These are phyloP conservation scores for Vigna mungo DNA, from an alignment of 306 rosid species.

Conservation along the genomic window DNA sequence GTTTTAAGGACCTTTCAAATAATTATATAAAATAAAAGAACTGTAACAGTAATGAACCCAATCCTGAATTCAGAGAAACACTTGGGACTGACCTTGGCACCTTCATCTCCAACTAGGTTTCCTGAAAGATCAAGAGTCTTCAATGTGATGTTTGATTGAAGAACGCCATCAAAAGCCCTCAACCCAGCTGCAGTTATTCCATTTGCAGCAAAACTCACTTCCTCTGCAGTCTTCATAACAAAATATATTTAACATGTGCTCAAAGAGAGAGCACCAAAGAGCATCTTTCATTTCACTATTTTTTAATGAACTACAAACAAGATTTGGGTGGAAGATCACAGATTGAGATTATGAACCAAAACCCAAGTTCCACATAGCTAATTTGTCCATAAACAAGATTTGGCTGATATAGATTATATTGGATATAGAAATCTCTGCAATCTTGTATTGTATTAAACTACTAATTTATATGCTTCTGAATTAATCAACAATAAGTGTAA, in stretches of 20 bases:
- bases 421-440: conserved; percentile 7
- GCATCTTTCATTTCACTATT: conserved; percentile 14
- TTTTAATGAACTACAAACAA: neutral
- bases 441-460: conserved; percentile 8
- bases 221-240: conserved; percentile 77
- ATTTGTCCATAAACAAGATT: conserved; percentile 30
- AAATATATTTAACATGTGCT: conserved; percentile 32
- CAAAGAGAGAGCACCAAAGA: conserved; percentile 29
- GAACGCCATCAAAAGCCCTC: conserved; percentile 95
- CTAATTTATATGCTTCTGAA: neutral
- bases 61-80: conserved; percentile 29
- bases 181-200: conserved; percentile 94
- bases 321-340: neutral
- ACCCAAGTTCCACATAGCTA: conserved; percentile 22
- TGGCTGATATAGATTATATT: neutral
- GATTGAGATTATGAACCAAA: neutral
- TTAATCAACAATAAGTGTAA: conserved; percentile 8
- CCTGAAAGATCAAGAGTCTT: conserved; percentile 95
- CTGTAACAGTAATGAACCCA: conserved; percentile 4
- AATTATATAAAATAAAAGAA: neutral
- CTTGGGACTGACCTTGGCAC: conserved; percentile 71
- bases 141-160: conserved; percentile 83
- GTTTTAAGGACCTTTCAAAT: neutral
- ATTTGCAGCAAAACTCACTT: conserved; percentile 92
- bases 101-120: conserved; percentile 95